Base-by-base conservation (phyloP, 78 protist species). In the Mantamonas sphyraenae region DNA sequence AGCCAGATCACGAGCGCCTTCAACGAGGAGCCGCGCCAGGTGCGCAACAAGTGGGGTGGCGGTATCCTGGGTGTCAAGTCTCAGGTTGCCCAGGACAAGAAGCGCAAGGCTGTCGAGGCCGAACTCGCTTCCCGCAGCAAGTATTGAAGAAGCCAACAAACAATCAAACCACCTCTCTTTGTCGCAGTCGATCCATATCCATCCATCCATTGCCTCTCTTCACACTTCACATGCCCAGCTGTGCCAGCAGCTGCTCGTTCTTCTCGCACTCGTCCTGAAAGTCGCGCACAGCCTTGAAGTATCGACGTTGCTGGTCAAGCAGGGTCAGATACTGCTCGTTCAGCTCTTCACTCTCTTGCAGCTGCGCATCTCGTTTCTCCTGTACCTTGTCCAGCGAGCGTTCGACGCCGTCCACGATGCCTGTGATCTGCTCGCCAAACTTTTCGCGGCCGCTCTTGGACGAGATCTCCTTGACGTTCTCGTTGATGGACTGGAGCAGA, bases 221-320 rank as follows among this genome's bases (percentile, higher is more conserved):
- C n/a, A n/a, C n/a, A n/a, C n/a, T n/a, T n/a, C n/a, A n/a, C n/a
- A n/a, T n/a, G n/a, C n/a, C 47, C 47, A 42, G 10, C 47, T 42
- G 47, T 5, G 47, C 10, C 47, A 42, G 3, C 7, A 65, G 71
- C 40, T 4, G 28, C 59, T 68, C 63, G 51, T 43, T 43, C 55
- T 26, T 53, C 33, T 14, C 12, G 55, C 61, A 45, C 35, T 47
- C 93, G 76, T 77, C 75, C 66, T 86, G 76, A 62, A 81, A 86
- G 16, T 73, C 87, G 35, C 60, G 55, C n/a, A 81, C 84, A 4
- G 80, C 69, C 77, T 81, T 74, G 76, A 62, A 82, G 71, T 85
- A 89, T 63, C 40, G 38, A 62, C 94, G 81, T 64, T 89, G 82
- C 63, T 69, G 64, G 56, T 89, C 94, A n/a, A 85, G 42, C 56